A percentile compares a stretch with the other conserved stretches of the same genome.
Evolutionary conservation across 352 stramenopile genomes (phyloP).

Genomic region (Phytophthora tentaculata): DNA sequence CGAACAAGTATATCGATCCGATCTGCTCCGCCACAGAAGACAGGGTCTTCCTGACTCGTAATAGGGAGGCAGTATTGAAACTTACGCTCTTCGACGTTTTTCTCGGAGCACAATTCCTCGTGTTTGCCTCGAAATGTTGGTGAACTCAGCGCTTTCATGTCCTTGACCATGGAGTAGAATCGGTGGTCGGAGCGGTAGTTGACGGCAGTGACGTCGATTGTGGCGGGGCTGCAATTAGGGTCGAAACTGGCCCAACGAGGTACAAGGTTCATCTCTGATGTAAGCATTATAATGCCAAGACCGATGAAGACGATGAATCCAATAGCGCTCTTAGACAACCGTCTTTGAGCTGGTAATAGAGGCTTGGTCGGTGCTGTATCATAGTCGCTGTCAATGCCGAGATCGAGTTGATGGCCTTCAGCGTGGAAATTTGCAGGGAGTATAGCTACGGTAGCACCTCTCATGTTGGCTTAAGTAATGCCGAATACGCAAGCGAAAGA

Average conservation of each 20-base stretch:
- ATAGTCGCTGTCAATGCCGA: background rate
- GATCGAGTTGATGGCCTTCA: background rate
- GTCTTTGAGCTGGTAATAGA: background rate
- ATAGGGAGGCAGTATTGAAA: constrained; percentile 53
- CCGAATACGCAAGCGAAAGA: background rate
- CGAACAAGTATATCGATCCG: constrained; percentile 44
- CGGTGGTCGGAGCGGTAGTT: constrained; percentile 19
- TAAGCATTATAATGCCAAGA: constrained; percentile 5
- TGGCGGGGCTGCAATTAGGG: constrained; percentile 9
- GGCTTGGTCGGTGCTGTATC: constrained; percentile 4
- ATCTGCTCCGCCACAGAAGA: constrained; percentile 46
- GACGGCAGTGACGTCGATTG: constrained; percentile 1
- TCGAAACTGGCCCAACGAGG: constrained; percentile 18
- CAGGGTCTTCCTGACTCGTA: constrained; percentile 41
- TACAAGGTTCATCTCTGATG: constrained; percentile 10
- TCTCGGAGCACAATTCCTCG: constrained; percentile 11
- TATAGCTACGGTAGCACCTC: background rate
- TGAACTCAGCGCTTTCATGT: constrained; percentile 5
- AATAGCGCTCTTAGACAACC: constrained; percentile 7
- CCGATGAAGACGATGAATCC: constrained; percentile 5
- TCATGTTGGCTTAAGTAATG: background rate
- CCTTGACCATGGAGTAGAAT: constrained; percentile 17
- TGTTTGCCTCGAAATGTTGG: constrained; percentile 31
- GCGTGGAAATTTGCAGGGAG: constrained; percentile 1
- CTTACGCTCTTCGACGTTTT: constrained; percentile 1